These are phyloP conservation scores for Exophiala lecanii-corni DNA, from an alignment of 2,329 filamentous ascomycete genomes.

Conservation along the genomic window DNA sequence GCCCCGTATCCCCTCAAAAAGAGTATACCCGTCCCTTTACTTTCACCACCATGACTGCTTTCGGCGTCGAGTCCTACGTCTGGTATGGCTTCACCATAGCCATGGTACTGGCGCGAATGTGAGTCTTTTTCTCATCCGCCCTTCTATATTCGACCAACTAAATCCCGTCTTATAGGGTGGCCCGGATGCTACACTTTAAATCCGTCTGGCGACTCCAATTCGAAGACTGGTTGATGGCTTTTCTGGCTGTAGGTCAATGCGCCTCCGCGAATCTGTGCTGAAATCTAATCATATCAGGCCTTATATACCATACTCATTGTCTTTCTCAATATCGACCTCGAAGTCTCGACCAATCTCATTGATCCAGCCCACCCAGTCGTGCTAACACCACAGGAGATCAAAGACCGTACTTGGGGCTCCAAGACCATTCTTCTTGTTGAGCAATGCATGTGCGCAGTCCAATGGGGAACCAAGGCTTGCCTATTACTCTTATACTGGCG, in stretches of 20 bases:
- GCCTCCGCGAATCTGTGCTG: background rate
- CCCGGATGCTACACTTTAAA: slow-evolving; percentile 23
- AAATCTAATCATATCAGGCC: slow-evolving; percentile 17
- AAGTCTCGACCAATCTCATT: slow-evolving; percentile 45
- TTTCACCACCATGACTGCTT: slow-evolving; percentile 18
- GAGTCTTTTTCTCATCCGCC: slow-evolving; percentile 1
- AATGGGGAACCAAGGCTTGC: slow-evolving; percentile 53
- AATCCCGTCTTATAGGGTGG: slow-evolving; percentile 5
- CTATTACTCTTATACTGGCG: slow-evolving; percentile 50
- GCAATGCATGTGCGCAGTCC: slow-evolving; percentile 47
- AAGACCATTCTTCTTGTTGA: slow-evolving; percentile 53
- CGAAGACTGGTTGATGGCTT: slow-evolving; percentile 56
- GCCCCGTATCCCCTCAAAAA: background rate
- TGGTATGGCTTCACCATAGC: slow-evolving; percentile 23
- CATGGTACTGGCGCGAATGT: slow-evolving; percentile 24
- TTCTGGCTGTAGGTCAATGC: slow-evolving; percentile 39
- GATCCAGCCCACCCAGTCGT: slow-evolving; percentile 33
- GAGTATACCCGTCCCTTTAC: too few species aligned
- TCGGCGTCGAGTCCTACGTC: slow-evolving; percentile 28
- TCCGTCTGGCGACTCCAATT: slow-evolving; percentile 39
- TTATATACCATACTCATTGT: slow-evolving; percentile 42
- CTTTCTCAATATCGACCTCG: slow-evolving; percentile 39
- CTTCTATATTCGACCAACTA: background rate
- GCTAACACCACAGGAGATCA: slow-evolving; percentile 44
- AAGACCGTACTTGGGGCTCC: slow-evolving; percentile 46